These are phyloP conservation scores for Penicillium sclerotigenum DNA, from an alignment of 2,329 filamentous ascomycete species.

Conservation along the genomic window DNA sequence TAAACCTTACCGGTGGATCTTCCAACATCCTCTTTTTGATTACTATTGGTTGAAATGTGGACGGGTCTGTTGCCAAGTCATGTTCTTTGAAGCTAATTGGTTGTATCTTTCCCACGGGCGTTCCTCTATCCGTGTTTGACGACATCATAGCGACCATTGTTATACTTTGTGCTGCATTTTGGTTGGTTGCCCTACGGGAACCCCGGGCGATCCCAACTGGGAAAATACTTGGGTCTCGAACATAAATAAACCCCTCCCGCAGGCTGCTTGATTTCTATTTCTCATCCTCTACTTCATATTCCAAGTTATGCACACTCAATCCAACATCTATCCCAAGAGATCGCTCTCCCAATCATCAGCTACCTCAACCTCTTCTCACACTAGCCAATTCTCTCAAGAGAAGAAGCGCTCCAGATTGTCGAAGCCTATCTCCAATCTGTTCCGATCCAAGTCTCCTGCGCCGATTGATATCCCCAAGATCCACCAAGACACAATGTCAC, in stretches of 20 bases:
- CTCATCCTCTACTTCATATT: not conserved
- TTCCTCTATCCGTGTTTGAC: not conserved
- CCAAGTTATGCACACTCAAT: conserved; percentile 18
- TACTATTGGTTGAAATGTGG: conserved; percentile 11
- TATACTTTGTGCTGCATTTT: conserved; percentile 6
- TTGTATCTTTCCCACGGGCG: not conserved
- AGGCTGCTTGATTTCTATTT: not conserved
- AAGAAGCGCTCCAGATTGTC: conserved; percentile 13
- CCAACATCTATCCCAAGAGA: conserved; percentile 13
- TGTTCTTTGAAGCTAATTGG: conserved; percentile 11
- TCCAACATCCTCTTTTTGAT: not conserved
- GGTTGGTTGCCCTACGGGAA: conserved; percentile 25
- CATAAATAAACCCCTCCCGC: conserved; percentile 20
- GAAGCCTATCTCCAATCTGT: conserved; percentile 17
- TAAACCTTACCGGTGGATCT: conserved; percentile 28
- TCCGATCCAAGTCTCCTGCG: conserved; percentile 24
- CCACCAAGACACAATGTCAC: conserved; percentile 9
- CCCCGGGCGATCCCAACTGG: conserved; percentile 1
- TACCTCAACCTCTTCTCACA: conserved; percentile 16
- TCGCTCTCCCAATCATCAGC: conserved; percentile 23
- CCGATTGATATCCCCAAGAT: conserved; percentile 19
- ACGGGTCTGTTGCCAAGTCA: not conserved
- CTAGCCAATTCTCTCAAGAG: conserved; percentile 16
- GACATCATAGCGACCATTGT: conserved; percentile 4
- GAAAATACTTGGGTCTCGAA: not conserved